These are phyloP conservation scores for Rhodotorula diobovata DNA, from an alignment of 768 basidiomycete species.

Conservation along the genomic window DNA sequence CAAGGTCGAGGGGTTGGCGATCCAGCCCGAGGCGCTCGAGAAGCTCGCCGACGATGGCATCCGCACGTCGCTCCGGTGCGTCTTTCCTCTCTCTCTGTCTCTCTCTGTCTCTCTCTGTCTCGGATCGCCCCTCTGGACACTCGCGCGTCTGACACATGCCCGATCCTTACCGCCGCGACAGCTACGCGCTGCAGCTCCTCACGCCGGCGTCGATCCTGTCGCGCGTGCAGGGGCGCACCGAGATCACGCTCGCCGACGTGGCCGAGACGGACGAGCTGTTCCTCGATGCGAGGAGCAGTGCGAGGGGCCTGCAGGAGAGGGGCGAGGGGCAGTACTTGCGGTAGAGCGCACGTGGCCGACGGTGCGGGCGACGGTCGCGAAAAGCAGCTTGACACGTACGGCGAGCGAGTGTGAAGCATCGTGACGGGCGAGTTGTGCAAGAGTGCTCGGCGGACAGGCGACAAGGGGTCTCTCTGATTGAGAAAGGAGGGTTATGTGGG, in stretches of 20 bases:
- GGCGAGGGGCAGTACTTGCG: conserved; percentile 38
- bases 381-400: neutral
- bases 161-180: too few species aligned
- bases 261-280: conserved; percentile 89
- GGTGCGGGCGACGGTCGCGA: neutral
- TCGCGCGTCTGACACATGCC: too few species aligned
- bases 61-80: conserved; percentile 41
- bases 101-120: neutral
- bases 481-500: neutral
- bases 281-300: conserved; percentile 62
- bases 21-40: conserved; percentile 71
- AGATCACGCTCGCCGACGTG: conserved; percentile 83
- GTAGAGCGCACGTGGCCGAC: neutral
- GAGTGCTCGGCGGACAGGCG: too few species aligned
- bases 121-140: neutral
- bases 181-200: conserved; percentile 85
- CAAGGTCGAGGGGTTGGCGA: conserved; percentile 74
- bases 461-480: too few species aligned
- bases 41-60: conserved; percentile 63
- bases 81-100: neutral
- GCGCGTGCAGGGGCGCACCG: conserved; percentile 65
- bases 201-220: conserved; percentile 87
- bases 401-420: too few species aligned
- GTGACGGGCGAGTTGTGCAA: too few species aligned
- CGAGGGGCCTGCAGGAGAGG: conserved; percentile 19